A percentile compares a stretch with the other conserved stretches of the same genome.
phyloP scores from a whole-genome alignment of 192 early-diverging fungal genomes.

The Rhizoclosmatium globosum region DNA sequence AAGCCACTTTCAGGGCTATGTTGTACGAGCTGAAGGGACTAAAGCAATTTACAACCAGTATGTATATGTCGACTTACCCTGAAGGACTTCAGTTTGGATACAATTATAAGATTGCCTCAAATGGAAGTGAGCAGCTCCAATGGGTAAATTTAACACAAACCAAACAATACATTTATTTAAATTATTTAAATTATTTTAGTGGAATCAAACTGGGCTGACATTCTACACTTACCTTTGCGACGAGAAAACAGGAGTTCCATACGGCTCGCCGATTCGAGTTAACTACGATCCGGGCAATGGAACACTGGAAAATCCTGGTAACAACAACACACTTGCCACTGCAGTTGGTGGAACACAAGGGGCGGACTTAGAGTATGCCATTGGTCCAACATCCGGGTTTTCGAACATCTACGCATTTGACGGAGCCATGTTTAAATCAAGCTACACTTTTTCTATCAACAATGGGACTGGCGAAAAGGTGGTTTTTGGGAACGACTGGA shows the following conservation, averaged over 20 bases:
- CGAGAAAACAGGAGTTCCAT: background rate
- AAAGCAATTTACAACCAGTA: too few relatives aligned
- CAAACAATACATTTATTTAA: too few relatives aligned
- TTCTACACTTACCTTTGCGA: background rate
- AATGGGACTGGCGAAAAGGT: background rate
- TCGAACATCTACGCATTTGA: background rate
- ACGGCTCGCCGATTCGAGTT: background rate
- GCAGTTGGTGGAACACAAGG: background rate
- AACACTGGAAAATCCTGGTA: constrained; percentile 7
- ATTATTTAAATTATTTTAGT: too few relatives aligned
- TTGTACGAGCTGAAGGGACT: too few relatives aligned
- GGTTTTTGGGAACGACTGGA: constrained; percentile 4
- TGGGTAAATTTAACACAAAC: too few relatives aligned
- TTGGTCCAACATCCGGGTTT: background rate
- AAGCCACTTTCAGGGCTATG: too few relatives aligned
- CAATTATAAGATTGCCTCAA: too few relatives aligned
- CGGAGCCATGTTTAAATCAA: background rate
- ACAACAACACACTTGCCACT: background rate
- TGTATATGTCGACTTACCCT: too few relatives aligned
- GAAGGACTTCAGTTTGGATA: too few relatives aligned
- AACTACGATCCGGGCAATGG: background rate
- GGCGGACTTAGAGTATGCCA: background rate
- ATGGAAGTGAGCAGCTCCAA: too few relatives aligned
- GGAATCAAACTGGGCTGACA: too few relatives aligned
- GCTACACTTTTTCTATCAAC: background rate